Evolutionary conservation across 257 asterid species (phyloP).

Genomic region (Perilla frutescens): DNA sequence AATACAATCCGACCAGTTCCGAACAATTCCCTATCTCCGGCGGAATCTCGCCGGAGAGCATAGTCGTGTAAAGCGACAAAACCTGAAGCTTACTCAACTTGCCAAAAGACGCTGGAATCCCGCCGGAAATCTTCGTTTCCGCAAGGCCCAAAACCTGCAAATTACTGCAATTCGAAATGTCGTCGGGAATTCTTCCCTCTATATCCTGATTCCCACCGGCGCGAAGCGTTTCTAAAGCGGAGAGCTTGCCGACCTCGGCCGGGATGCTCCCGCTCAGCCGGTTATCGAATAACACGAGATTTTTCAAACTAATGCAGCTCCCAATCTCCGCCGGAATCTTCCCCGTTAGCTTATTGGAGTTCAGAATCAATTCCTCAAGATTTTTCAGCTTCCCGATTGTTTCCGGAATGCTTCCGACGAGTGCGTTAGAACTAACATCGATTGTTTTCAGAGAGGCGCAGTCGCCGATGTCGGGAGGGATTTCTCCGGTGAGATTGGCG

Average conservation of each 20-base stretch:
- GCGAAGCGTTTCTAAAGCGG: slow-evolving; percentile 50
- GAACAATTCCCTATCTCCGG: slow-evolving; percentile 70
- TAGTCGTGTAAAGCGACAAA: slow-evolving; percentile 67
- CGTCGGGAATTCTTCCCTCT: slow-evolving; percentile 62
- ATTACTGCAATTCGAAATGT: slow-evolving; percentile 56
- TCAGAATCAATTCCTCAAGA: slow-evolving; percentile 57
- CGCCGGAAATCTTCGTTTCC: slow-evolving; percentile 72
- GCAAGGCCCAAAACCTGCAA: slow-evolving; percentile 70
- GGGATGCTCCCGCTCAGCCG: slow-evolving; percentile 65
- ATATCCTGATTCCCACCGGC: slow-evolving; percentile 77
- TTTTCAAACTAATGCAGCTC: slow-evolving; percentile 47
- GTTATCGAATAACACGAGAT: slow-evolving; percentile 59
- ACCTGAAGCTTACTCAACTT: slow-evolving; percentile 58
- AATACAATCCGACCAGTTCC: slow-evolving; percentile 66
- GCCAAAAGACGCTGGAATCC: slow-evolving; percentile 66
- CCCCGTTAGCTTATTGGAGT: slow-evolving; percentile 65
- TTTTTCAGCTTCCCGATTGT: slow-evolving; percentile 55
- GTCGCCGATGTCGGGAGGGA: slow-evolving; percentile 67
- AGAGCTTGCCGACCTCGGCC: slow-evolving; percentile 53
- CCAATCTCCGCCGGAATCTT: slow-evolving; percentile 65
- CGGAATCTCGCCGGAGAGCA: slow-evolving; percentile 79
- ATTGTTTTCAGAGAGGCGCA: slow-evolving; percentile 47
- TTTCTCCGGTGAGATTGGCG: slow-evolving; percentile 71
- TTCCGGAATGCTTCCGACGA: slow-evolving; percentile 58
- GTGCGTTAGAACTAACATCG: slow-evolving; percentile 62